Evolutionary conservation across 2,329 filamentous ascomycete genomes (phyloP).

Genomic region (Monosporascus ibericus): DNA sequence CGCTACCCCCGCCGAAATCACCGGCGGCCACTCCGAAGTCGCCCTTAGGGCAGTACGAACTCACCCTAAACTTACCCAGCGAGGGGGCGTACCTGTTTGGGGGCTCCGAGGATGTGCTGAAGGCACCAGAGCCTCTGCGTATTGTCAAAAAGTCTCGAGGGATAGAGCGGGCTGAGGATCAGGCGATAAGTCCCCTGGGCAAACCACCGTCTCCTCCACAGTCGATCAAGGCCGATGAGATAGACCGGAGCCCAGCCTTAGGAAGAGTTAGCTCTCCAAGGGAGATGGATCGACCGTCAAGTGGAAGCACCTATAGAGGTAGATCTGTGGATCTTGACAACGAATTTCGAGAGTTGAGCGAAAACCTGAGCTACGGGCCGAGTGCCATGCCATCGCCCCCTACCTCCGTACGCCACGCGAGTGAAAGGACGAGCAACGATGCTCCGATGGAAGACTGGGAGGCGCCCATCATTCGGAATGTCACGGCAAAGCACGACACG

Average conservation of each 20-base stretch:
- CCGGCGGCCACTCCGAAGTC: constrained; percentile 27
- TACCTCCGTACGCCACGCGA: constrained; percentile 31
- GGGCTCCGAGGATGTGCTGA: constrained; percentile 21
- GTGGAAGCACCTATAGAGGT: constrained; percentile 18
- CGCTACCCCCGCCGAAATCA: constrained; percentile 7
- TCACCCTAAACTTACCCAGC: constrained; percentile 24
- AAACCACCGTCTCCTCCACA: constrained; percentile 30
- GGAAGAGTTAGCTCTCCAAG: constrained; percentile 7
- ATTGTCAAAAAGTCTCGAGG: constrained; percentile 15
- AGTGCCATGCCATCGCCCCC: constrained; percentile 37
- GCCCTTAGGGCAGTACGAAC: constrained; percentile 35
- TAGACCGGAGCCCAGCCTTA: constrained; percentile 6
- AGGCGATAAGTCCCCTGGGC: constrained; percentile 3
- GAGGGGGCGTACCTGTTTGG: constrained; percentile 23
- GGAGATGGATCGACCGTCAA: constrained; percentile 13
- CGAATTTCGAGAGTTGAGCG: constrained; percentile 13
- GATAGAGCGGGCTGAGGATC: constrained; percentile 3
- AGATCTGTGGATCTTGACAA: constrained; percentile 15
- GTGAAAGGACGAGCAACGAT: constrained; percentile 28
- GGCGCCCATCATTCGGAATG: constrained; percentile 40
- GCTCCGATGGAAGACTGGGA: constrained; percentile 21
- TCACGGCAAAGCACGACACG: constrained; percentile 51
- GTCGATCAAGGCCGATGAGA: constrained; percentile 23
- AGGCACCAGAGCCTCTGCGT: constrained; percentile 16
- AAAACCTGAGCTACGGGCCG: constrained; percentile 17